These are phyloP conservation scores for Phtheirospermum japonicum DNA, from an alignment of 257 asterid species.

Conservation along the genomic window DNA sequence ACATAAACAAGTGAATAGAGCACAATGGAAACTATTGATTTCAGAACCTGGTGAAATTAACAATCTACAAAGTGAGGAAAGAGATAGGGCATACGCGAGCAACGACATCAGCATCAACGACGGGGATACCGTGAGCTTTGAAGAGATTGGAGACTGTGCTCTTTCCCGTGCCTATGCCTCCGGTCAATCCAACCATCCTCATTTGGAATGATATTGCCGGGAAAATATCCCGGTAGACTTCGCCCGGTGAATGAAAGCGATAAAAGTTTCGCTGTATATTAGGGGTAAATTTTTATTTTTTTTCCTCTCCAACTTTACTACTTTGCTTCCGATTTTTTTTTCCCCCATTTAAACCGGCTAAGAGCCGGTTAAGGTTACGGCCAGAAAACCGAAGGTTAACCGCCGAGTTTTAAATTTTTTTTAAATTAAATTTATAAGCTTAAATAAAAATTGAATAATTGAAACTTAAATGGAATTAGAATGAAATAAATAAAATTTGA, in stretches of 20 bases:
- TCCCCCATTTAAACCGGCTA: no score
- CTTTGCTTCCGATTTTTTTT: no score
- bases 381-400: no score
- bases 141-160: constrained; percentile 82
- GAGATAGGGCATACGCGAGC: constrained; percentile 64
- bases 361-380: no score
- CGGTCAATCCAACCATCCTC: constrained; percentile 88
- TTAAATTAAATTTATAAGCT: no score
- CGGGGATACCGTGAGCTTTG: constrained; percentile 67
- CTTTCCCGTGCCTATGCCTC: constrained; percentile 90
- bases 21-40: not conserved
- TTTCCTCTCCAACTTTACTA: no score
- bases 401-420: no score
- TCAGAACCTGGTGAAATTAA: constrained; percentile 1
- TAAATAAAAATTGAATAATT: no score
- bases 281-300: no score
- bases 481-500: no score
- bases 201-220: constrained; percentile 27
- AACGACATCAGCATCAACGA: constrained; percentile 78
- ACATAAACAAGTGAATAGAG: constrained; percentile 1
- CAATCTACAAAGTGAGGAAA: constrained; percentile 5
- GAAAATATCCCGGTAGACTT: constrained; percentile 17
- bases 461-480: no score
- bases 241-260: constrained; percentile 11
- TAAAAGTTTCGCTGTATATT: no score